Percentiles rank a stretch among this genome's conserved stretches.
Evolutionary conservation across 2,329 filamentous ascomycete genomes (phyloP).

Genomic region (Colletotrichum abscissum): DNA sequence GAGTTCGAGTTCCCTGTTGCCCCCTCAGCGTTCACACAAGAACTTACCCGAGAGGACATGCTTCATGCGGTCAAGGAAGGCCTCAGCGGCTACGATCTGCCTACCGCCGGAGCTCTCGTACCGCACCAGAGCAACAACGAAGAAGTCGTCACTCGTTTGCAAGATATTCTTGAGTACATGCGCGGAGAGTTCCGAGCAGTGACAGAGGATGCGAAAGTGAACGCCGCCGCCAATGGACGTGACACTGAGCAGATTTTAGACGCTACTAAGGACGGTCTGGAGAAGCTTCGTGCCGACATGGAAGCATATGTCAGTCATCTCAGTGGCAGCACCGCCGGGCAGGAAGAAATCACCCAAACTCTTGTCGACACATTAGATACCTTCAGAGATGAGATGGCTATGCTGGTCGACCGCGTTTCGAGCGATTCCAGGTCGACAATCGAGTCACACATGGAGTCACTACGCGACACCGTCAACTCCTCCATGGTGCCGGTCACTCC

Average conservation of each 20-base stretch:
- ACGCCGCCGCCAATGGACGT: slow-evolving; percentile 79
- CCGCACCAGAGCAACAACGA: slow-evolving; percentile 55
- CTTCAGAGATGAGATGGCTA: slow-evolving; percentile 75
- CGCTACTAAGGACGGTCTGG: slow-evolving; percentile 87
- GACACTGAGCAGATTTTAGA: slow-evolving; percentile 92
- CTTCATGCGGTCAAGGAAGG: slow-evolving; percentile 72
- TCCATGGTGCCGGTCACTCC: slow-evolving; percentile 71
- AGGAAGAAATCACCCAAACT: slow-evolving; percentile 82
- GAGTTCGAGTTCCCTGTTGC: slow-evolving; percentile 82
- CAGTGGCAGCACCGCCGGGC: slow-evolving; percentile 71
- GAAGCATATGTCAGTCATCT: slow-evolving; percentile 83
- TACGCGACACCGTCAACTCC: slow-evolving; percentile 81
- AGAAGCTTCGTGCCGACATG: slow-evolving; percentile 82
- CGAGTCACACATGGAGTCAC: slow-evolving; percentile 83
- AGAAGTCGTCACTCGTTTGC: slow-evolving; percentile 65
- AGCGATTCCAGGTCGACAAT: slow-evolving; percentile 74
- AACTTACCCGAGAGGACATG: slow-evolving; percentile 72
- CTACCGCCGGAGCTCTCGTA: slow-evolving; percentile 52
- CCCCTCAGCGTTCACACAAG: slow-evolving; percentile 62
- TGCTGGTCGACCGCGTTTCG: slow-evolving; percentile 63
- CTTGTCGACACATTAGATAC: slow-evolving; percentile 74
- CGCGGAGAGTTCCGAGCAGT: slow-evolving; percentile 69
- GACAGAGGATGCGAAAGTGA: slow-evolving; percentile 77
- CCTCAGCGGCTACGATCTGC: slow-evolving; percentile 62
- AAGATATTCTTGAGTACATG: slow-evolving; percentile 74